A percentile compares a stretch with the other conserved stretches of the same genome.
phyloP scores from a whole-genome alignment of 768 basidiomycete species.

The Lactifluus volemus region DNA sequence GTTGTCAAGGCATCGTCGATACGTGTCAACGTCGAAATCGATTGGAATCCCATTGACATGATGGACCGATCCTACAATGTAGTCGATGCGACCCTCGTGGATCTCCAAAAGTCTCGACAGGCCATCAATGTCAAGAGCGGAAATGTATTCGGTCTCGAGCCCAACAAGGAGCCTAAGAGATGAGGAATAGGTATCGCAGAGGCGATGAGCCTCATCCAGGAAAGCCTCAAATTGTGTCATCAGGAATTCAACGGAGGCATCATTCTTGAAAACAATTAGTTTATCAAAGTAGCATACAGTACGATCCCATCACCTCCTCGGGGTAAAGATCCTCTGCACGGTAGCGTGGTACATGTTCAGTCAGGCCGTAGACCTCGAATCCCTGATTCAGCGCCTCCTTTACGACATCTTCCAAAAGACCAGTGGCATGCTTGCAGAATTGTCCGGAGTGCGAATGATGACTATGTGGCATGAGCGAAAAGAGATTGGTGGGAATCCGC shows the following conservation, averaged over 20 bases:
- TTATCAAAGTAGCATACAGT: background rate
- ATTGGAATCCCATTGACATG: conserved; percentile 85
- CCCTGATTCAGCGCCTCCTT: conserved; percentile 67
- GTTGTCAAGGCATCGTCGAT: conserved; percentile 47
- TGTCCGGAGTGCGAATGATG: conserved; percentile 93
- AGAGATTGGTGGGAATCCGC: background rate
- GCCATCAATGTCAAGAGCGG: conserved; percentile 49
- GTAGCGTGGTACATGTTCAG: conserved; percentile 91
- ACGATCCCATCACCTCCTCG: conserved; percentile 65
- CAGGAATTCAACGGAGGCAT: conserved; percentile 44
- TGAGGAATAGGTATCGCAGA: conserved; percentile 53
- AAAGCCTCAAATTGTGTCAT: conserved; percentile 61
- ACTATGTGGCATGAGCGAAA: conserved; percentile 47
- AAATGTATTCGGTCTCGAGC: conserved; percentile 88
- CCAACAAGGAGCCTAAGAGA: conserved; percentile 76
- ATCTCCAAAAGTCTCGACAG: conserved; percentile 45
- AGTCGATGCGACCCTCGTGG: conserved; percentile 56
- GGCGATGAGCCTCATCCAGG: conserved; percentile 68
- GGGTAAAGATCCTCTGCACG: conserved; percentile 78
- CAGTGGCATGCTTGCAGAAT: conserved; percentile 86
- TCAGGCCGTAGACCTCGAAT: conserved; percentile 78
- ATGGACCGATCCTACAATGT: conserved; percentile 88
- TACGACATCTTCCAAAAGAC: conserved; percentile 74
- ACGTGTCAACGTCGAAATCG: conserved; percentile 79
- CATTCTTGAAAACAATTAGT: conserved; percentile 37